phyloP scores from a whole-genome alignment of 208 protist genomes.

The Wallacemonas rigidus region DNA sequence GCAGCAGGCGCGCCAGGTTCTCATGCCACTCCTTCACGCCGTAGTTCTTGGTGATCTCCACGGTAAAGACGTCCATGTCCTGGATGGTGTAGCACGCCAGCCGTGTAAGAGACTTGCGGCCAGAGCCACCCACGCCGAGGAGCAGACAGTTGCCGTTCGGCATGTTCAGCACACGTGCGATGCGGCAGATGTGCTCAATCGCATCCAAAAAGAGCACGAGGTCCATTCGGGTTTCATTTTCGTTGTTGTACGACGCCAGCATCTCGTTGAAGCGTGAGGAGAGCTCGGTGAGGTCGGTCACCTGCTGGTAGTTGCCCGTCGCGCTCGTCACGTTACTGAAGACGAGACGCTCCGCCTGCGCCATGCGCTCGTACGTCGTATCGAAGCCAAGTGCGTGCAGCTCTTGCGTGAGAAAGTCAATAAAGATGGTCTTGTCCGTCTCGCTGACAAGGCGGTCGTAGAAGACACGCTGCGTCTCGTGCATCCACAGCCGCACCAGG shows the following conservation, averaged over 20 bases:
- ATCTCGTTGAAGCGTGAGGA: slow-evolving; percentile 78
- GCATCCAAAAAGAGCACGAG: slow-evolving; percentile 97
- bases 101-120: slow-evolving; percentile 94
- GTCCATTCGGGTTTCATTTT: slow-evolving; percentile 92
- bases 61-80: slow-evolving; percentile 94
- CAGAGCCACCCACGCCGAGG: slow-evolving; percentile 97
- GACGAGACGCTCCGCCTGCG: slow-evolving; percentile 86
- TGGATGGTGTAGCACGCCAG: slow-evolving; percentile 95
- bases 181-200: slow-evolving; percentile 96
- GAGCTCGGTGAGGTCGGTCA: slow-evolving; percentile 85
- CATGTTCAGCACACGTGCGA: slow-evolving; percentile 92
- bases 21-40: slow-evolving; percentile 96
- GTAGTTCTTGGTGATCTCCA: slow-evolving; percentile 97
- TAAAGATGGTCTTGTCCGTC: slow-evolving; percentile 85
- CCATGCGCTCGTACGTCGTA: slow-evolving; percentile 57
- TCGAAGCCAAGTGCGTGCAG: slow-evolving; percentile 62
- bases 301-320: slow-evolving; percentile 88
- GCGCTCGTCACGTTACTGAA: slow-evolving; percentile 93
- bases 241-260: slow-evolving; percentile 93
- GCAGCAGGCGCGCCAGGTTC: slow-evolving; percentile 91
- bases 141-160: slow-evolving; percentile 96
- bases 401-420: slow-evolving; percentile 70
- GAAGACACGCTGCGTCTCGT: slow-evolving; percentile 97
- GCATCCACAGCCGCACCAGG: slow-evolving; percentile 93
- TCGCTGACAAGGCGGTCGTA: slow-evolving; percentile 93